Evolutionary conservation across 2,329 filamentous ascomycete genomes (phyloP).

Genomic region (Talaromyces sp.): DNA sequence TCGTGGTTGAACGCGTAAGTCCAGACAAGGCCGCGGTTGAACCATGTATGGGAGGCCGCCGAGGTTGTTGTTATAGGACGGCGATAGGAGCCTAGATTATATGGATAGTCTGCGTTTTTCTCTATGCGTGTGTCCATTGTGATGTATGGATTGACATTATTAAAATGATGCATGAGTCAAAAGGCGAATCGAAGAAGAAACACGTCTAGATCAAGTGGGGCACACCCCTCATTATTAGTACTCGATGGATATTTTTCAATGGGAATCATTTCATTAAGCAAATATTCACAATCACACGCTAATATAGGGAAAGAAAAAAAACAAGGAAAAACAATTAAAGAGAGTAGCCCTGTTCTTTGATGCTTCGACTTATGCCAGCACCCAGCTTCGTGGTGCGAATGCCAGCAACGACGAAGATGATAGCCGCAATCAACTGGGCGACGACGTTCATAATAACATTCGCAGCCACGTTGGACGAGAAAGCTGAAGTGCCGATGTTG

Average conservation of each 20-base stretch:
- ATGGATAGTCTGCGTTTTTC: constrained; percentile 25
- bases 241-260: background rate
- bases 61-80: constrained; percentile 52
- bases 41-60: constrained; percentile 58
- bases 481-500: background rate
- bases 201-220: background rate
- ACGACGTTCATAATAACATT: constrained; percentile 9
- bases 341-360: background rate
- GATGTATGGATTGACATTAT: background rate
- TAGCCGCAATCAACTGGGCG: constrained; percentile 2
- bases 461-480: constrained; percentile 6
- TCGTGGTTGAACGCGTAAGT: constrained; percentile 72
- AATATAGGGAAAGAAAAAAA: background rate
- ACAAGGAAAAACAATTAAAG: background rate
- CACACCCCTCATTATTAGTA: background rate
- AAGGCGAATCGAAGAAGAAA: background rate
- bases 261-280: background rate
- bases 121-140: background rate
- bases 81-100: constrained; percentile 55
- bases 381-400: background rate
- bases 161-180: background rate
- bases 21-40: constrained; percentile 68
- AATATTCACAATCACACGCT: background rate
- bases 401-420: constrained; percentile 3
- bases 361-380: background rate